phyloP scores from a whole-genome alignment of 1,284 basidiomycete species.

The Pseudozyma sp. region DNA sequence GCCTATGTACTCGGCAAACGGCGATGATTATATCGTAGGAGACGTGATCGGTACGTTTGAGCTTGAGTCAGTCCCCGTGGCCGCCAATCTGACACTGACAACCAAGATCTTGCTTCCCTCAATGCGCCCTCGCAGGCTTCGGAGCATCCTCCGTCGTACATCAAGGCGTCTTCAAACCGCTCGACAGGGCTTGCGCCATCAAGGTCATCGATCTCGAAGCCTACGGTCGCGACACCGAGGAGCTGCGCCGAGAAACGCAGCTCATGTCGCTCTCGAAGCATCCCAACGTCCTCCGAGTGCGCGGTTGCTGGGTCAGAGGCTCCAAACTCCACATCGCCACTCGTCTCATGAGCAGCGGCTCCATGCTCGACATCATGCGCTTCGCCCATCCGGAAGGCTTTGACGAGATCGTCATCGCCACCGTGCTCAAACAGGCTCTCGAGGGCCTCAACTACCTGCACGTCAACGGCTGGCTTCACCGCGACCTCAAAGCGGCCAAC shows the following conservation, averaged over 20 bases:
- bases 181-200: conserved; percentile 77
- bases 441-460: conserved; percentile 89
- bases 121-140: conserved; percentile 72
- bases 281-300: conserved; percentile 87
- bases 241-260: conserved; percentile 83
- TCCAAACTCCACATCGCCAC: conserved; percentile 86
- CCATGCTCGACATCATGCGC: conserved; percentile 84
- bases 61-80: neutral
- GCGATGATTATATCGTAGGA: conserved; percentile 62
- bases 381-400: conserved; percentile 86
- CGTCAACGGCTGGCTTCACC: conserved; percentile 85
- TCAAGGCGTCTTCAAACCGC: conserved; percentile 76
- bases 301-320: conserved; percentile 86
- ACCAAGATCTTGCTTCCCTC: no score
- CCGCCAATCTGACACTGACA: neutral
- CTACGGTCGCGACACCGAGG: conserved; percentile 69
- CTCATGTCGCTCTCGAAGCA: conserved; percentile 94
- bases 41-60: conserved; percentile 51
- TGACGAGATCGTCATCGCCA: conserved; percentile 85
- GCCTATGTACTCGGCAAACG: conserved; percentile 48
- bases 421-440: conserved; percentile 83
- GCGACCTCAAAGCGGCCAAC: conserved; percentile 87
- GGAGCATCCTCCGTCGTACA: conserved; percentile 89
- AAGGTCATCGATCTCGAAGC: conserved; percentile 88
- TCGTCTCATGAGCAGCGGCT: conserved; percentile 87